Evolutionary conservation across 495 filamentous ascomycete species (phyloP).

Genomic region (Hyaloscypha hepaticicola): DNA sequence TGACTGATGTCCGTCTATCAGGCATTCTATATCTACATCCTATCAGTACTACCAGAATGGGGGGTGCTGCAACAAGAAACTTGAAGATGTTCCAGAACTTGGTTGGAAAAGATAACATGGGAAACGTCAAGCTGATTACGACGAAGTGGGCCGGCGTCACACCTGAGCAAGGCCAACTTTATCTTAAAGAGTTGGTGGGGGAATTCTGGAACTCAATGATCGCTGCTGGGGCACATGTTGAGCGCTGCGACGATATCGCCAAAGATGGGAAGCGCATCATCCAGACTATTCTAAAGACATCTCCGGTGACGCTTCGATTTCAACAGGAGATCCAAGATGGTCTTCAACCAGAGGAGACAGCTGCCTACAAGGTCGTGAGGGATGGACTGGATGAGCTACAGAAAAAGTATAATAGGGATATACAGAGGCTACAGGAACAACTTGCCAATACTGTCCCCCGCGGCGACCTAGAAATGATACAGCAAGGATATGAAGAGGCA

Average conservation of each 20-base stretch:
- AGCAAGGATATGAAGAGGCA: neutral
- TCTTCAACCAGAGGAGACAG: neutral
- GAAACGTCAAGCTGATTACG: neutral
- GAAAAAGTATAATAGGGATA: neutral
- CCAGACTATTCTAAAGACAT: neutral
- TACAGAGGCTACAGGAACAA: neutral
- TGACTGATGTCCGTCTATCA: neutral
- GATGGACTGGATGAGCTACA: neutral
- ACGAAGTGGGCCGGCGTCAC: neutral
- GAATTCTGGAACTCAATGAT: neutral
- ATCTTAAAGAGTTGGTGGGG: neutral
- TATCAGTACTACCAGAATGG: neutral
- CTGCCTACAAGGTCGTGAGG: neutral
- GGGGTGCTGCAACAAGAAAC: neutral
- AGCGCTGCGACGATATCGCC: neutral
- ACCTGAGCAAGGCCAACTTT: neutral
- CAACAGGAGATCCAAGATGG: slow-evolving; percentile 5
- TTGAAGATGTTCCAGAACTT: neutral
- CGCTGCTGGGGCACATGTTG: slow-evolving; percentile 3
- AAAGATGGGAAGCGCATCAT: neutral
- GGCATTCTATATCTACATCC: neutral
- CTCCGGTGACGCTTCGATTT: neutral
- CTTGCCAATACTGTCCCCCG: neutral
- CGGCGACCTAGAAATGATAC: neutral
- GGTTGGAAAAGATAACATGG: neutral